Evolutionary conservation across 331 rosid genomes (phyloP), one percentile per base, ranked within the genome.

Genomic region (Malus hybrid): DNA sequence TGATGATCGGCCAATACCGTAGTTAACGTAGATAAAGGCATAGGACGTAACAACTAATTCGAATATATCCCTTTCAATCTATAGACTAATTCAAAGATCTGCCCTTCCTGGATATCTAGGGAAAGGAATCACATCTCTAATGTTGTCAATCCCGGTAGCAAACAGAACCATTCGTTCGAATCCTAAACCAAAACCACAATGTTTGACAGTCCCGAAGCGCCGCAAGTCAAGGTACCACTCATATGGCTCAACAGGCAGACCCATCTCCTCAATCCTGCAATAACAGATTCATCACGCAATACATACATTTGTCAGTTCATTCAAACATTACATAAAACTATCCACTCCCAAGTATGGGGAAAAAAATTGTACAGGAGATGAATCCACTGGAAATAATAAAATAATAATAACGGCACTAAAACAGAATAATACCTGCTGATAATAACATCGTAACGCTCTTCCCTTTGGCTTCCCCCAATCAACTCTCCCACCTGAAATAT

Each of bases 161-260:
- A 94, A 94, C 72, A 94, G 95, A 77, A 94, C 84, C 99, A 94
- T 94, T 67, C 99, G 72, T 68, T 94, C 99, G 52, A 94, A 92
- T 24, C 99, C 99, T 65, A 94, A 89, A 75, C 99, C 99, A 67
- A 94, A 94, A 46, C 99, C 97, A 10, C 84, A 42, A 70, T 87
- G 87, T 50, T 83, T 90, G 70, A 89, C 97, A 0, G 97, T 95
- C 61, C 99, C 99, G 46, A 67, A 92, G 66, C 99, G 92, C 84
- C 99, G 85, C 82, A 95, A 85, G 71, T 95, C 99, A 77, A 95
- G 92, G 87, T 95, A 92, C 99, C 97, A 95, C 74, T 95, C 97
- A 10, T 92, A 95, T 55, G 97, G 97, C 84, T 95, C 99, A n/a
- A 70, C 3, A 5, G 99, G 99, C 74, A 92, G 80, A 28, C 71